Evolutionary conservation across 176 grass and related monocot species (phyloP).

Genomic region (Hordeum vulgare): DNA sequence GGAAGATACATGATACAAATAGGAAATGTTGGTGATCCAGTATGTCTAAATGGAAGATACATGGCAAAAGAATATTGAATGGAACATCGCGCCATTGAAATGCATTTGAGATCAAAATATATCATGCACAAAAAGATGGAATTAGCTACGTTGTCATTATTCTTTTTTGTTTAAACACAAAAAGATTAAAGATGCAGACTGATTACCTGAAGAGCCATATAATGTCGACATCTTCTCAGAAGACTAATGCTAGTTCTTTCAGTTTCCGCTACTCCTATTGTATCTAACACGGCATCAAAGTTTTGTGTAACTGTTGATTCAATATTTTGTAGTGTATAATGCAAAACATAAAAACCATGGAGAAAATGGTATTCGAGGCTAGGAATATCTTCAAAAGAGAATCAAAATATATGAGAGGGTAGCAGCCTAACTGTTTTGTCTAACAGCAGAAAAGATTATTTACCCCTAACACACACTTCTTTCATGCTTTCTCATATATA

Average conservation of each 20-base stretch:
- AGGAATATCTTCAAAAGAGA: not conserved
- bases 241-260: constrained; percentile 75
- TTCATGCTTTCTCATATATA: not conserved
- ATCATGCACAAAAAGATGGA: too few species aligned
- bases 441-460: not conserved
- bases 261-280: constrained; percentile 84
- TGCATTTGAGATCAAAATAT: too few species aligned
- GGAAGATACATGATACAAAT: too few species aligned
- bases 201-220: constrained; percentile 95
- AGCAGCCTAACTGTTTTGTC: not conserved
- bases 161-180: not conserved
- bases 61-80: too few species aligned
- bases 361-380: not conserved
- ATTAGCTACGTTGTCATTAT: too few species aligned
- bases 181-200: not conserved
- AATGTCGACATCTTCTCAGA: constrained; percentile 85
- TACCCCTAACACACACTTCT: not conserved
- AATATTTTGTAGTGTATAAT: constrained; percentile 52
- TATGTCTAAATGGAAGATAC: too few species aligned
- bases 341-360: not conserved
- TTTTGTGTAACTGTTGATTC: constrained; percentile 60
- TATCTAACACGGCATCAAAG: constrained; percentile 90
- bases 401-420: not conserved
- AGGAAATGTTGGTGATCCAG: too few species aligned
- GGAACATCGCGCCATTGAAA: too few species aligned